phyloP scores from a whole-genome alignment of 1,284 basidiomycete genomes.

The Boletus mariae region DNA sequence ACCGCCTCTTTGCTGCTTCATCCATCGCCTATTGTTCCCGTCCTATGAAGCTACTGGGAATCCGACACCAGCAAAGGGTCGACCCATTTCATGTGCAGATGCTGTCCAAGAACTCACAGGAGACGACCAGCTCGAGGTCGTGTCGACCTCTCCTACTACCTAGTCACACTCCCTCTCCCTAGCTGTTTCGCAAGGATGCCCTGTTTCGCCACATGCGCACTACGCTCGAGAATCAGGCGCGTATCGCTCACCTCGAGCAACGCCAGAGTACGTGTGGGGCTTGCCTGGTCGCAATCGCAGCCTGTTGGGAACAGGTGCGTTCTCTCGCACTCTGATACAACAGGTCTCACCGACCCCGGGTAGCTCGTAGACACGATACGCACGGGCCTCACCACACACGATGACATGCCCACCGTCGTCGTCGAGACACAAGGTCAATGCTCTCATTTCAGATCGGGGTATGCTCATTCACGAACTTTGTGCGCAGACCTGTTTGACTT shows the following conservation, averaged over 20 bases:
- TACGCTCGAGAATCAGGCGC: constrained; percentile 74
- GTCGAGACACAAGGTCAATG: constrained; percentile 44
- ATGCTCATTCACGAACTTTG: neutral
- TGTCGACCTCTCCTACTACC: constrained; percentile 21
- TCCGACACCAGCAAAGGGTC: too few species aligned
- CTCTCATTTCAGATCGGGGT: constrained; percentile 2
- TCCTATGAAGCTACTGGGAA: too few species aligned
- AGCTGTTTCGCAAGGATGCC: constrained; percentile 86
- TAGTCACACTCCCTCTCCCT: constrained; percentile 21
- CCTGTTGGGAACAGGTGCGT: constrained; percentile 86
- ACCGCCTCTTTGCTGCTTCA: too few species aligned
- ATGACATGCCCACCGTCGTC: constrained; percentile 45
- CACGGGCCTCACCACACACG: constrained; percentile 49
- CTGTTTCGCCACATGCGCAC: constrained; percentile 90
- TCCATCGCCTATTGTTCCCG: too few species aligned
- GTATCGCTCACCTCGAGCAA: constrained; percentile 71
- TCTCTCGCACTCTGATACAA: neutral
- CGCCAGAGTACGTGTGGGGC: constrained; percentile 74
- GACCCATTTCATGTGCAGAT: constrained; percentile 20
- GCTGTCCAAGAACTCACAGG: constrained; percentile 52
- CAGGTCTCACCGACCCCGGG: neutral
- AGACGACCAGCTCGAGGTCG: constrained; percentile 69
- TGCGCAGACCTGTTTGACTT: constrained; percentile 47
- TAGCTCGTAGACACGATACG: constrained; percentile 70
- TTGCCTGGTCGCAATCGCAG: constrained; percentile 74